phyloP scores from a whole-genome alignment of 306 rosid species.

The Trifolium repens region DNA sequence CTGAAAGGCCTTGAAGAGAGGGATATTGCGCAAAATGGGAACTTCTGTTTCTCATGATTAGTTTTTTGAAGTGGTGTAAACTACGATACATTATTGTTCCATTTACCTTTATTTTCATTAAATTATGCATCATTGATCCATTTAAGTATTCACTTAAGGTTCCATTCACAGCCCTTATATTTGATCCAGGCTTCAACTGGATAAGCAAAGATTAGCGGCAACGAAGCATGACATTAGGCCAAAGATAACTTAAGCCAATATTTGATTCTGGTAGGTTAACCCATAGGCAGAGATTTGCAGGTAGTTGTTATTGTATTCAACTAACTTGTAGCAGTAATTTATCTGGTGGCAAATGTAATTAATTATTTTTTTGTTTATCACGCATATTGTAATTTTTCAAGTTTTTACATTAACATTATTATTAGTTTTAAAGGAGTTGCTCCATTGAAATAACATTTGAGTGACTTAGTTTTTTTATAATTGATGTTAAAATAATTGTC shows the following conservation, averaged over 20 bases:
- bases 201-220: neutral
- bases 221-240: conserved; percentile 22
- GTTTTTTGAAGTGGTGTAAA: conserved; percentile 35
- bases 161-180: neutral
- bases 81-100: conserved; percentile 24
- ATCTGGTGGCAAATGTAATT: conserved; percentile 32
- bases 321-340: conserved; percentile 17
- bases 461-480: neutral
- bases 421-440: conserved; percentile 3
- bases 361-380: conserved; percentile 11
- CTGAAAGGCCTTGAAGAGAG: conserved; percentile 70
- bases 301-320: conserved; percentile 30
- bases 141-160: conserved; percentile 19
- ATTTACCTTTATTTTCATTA: conserved; percentile 33
- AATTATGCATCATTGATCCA: conserved; percentile 14
- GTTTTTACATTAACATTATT: conserved; percentile 23
- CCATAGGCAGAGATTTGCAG: neutral
- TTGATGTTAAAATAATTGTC: neutral
- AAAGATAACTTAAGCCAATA: neutral
- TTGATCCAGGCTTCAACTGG: conserved; percentile 2
- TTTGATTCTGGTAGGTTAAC: conserved; percentile 16
- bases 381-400: conserved; percentile 4
- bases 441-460: neutral
- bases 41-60: conserved; percentile 57
- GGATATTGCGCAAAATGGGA: conserved; percentile 53